Conservation (phyloP, 148 eudicot species). For the Chenopodium album region DNA sequence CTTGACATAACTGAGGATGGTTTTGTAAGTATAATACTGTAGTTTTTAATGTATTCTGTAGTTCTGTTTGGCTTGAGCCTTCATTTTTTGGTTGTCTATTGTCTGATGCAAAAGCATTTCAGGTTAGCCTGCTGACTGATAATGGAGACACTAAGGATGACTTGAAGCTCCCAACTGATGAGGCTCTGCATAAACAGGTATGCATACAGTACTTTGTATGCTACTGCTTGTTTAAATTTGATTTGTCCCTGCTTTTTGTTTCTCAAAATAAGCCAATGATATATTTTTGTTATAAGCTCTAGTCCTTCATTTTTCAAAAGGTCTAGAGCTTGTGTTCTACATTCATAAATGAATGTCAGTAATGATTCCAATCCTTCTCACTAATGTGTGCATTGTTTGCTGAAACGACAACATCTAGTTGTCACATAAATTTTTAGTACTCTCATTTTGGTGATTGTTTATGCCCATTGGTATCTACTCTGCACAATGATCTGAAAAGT, state of each 20-base stretch:
- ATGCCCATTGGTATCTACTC: not conserved
- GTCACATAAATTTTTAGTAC: not conserved
- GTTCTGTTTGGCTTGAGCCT: not conserved
- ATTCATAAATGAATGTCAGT: too few species aligned
- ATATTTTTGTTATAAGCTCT: not conserved
- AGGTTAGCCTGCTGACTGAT: slow-evolving; percentile 81
- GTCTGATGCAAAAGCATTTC: not conserved
- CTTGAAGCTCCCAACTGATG: slow-evolving; percentile 78
- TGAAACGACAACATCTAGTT: too few species aligned
- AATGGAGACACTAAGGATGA: slow-evolving; percentile 86
- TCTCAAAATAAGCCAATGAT: not conserved
- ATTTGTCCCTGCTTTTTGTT: not conserved
- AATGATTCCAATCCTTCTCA: too few species aligned
- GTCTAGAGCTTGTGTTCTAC: too few species aligned
- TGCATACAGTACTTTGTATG: not conserved
- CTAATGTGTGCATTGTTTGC: too few species aligned
- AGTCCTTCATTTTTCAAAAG: too few species aligned
- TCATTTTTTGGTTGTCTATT: not conserved
- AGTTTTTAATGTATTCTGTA: not conserved
- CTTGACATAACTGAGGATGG: slow-evolving; percentile 88
- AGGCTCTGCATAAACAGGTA: slow-evolving; percentile 61
- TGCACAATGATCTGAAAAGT: not conserved
- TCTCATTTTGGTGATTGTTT: not conserved
- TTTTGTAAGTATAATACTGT: slow-evolving; percentile 40
- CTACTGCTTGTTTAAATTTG: not conserved